Conservation (phyloP, 73 alveolate species). For the Stentor roeselii region DNA sequence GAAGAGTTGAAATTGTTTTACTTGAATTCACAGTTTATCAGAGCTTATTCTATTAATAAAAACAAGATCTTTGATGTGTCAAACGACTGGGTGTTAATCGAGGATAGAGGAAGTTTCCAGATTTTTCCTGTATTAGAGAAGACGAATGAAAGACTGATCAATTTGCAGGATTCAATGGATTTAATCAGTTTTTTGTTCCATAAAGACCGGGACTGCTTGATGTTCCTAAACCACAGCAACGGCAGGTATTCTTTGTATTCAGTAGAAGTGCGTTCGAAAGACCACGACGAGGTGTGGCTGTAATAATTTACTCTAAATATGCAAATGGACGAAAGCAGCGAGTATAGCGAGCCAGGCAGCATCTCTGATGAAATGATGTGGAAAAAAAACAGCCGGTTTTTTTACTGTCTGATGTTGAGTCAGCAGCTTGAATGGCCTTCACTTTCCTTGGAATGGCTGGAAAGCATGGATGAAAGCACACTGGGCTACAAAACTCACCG, state of each 20-base stretch:
- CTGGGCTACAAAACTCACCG: background rate
- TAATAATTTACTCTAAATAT: too few relatives aligned
- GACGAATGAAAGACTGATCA: background rate
- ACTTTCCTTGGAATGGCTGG: background rate
- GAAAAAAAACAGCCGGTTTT: background rate
- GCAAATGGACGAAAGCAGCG: background rate
- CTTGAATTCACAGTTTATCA: background rate
- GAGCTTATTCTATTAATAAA: background rate
- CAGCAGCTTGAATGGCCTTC: background rate
- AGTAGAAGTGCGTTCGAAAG: background rate
- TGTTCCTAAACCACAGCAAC: too few relatives aligned
- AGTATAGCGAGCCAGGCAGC: background rate
- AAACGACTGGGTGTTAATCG: background rate
- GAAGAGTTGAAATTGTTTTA: background rate
- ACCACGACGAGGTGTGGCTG: background rate
- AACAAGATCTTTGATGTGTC: background rate
- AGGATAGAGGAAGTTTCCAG: background rate
- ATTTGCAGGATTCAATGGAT: background rate
- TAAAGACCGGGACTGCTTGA: background rate
- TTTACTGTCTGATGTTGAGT: background rate
- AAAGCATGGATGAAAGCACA: background rate
- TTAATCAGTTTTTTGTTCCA: too few relatives aligned
- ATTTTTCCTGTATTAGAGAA: background rate
- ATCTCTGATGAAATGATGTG: background rate
- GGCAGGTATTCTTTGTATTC: background rate